Percentiles rank a stretch among this genome's conserved stretches.
These are phyloP conservation scores for Coccomyxa sp. DNA, from an alignment of 139 green algal species.

Conservation along the genomic window DNA sequence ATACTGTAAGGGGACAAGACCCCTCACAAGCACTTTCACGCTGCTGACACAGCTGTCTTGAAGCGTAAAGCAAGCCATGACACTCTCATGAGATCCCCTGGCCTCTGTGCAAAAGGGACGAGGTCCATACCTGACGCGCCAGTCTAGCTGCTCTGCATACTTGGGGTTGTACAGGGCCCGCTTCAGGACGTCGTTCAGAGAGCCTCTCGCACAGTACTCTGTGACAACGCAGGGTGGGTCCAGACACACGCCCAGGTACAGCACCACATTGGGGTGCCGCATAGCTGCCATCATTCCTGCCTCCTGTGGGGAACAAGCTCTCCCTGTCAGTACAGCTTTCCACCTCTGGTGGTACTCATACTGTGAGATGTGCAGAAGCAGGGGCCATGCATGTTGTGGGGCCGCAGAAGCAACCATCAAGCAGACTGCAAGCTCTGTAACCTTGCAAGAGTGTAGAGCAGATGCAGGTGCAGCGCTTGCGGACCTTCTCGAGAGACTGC, in stretches of 20 bases:
- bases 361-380: background rate
- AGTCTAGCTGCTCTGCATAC: slow-evolving; percentile 40
- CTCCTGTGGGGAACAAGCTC: slow-evolving; percentile 25
- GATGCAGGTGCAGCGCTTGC: too few species aligned
- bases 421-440: too few species aligned
- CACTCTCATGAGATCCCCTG: too few species aligned
- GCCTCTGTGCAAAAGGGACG: background rate
- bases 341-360: too few species aligned
- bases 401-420: too few species aligned
- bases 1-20: background rate
- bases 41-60: too few species aligned
- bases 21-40: too few species aligned
- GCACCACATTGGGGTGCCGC: slow-evolving; percentile 58
- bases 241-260: slow-evolving; percentile 57
- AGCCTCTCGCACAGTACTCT: slow-evolving; percentile 59
- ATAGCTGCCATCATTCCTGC: slow-evolving; percentile 51
- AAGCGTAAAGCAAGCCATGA: too few species aligned
- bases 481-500: slow-evolving; percentile 20
- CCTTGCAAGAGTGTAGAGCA: too few species aligned
- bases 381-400: background rate
- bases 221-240: slow-evolving; percentile 44
- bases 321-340: background rate
- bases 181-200: slow-evolving; percentile 53
- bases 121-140: slow-evolving; percentile 23
- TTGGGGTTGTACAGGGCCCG: slow-evolving; percentile 18